Evolutionary conservation across 2,329 filamentous ascomycete species (phyloP), one percentile per base, ranked within the genome.

Genomic region (Akanthomyces muscarius): DNA sequence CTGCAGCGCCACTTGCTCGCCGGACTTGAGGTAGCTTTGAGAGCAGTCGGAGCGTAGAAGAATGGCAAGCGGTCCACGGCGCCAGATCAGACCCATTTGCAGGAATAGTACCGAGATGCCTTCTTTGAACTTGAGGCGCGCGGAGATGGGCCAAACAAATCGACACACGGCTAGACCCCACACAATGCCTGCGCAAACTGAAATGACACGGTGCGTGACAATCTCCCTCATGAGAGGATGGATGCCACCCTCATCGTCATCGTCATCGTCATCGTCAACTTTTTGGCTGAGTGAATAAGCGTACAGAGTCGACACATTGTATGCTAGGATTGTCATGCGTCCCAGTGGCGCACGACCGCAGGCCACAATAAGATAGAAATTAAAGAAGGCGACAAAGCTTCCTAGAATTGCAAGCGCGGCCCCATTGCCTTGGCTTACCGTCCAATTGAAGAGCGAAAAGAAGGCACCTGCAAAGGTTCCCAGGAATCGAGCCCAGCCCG

Each of bases 1-100:
- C 70, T 95, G 91, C 63, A 97, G 81, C 44, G 91, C 88, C 3
- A 89, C 84, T 71, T 95, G 92, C 74, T 97, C 93, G n/a, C 88
- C 84, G 1, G 91, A 83, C 68, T 88, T 88, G 81, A 96, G 91
- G 73, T 95, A 97, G 2, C 85, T 84, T 25, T 81, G 78, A 4
- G 80, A 78, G 65, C 75, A 77, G 69, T 83, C 79, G 61, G 80
- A 83, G 61, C 86, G 83, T 1, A 87, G 78, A 64, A 96, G 82
- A 11, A 88, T 86, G 4, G 89, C 88, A n/a, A 97, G 79, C 0
- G 93, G 93, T 8, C 95, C 92, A 42, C 92, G 86, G 75, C 92
- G 94, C 93, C 93, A 97, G 67, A 97, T 92, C 38, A 97, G 81
- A 10, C 91, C 90, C 89, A 97, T 93, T 60, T 94, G 89, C 6